Base-by-base conservation (phyloP, 2,329 filamentous ascomycete species). In the Ophiostoma australiae region DNA sequence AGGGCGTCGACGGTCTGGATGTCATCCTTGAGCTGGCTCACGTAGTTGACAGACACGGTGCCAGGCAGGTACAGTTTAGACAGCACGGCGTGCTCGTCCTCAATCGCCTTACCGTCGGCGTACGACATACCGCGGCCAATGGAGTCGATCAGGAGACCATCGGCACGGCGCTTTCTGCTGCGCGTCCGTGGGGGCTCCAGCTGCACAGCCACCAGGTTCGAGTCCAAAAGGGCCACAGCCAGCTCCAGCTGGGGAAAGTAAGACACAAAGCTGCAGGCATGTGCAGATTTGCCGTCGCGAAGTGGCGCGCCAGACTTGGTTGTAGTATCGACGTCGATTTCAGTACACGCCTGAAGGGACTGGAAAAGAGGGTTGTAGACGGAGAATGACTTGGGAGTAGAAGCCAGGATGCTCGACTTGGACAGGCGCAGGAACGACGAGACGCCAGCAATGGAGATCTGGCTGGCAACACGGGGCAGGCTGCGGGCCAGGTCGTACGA, bases 341-440 rank as follows among this genome's bases (percentile, higher is more conserved):
- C 73, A 5, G 82, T 77, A 15, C 82, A 83, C 41, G 84, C 84
- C 74, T 88, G 86, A n/a, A 87, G 77, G 8, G 86, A 88, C 39
- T 82, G 85, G 77, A 89, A 93, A 72, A 89, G 86, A 44, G 90
- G 87, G 78, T 93, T 92, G 77, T 90, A 91, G 17, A 92, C 82
- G 61, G 82, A 84, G 58, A 91, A 84, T 0, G 84, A 82, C 11
- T 83, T 80, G 0, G 83, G 76, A 0, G 88, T 88, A n/a, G 86
- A 82, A 1, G 87, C 84, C 65, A 94, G 82, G 1, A 92, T 78
- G 4, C 90, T 87, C 8, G 90, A 87, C 71, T 85, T 86, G 8
- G 90, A 91, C 0, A 93, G 80, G 7, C 89, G 85, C 7, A 90
- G 77, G 75, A 92, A 91, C 1, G 89, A 90, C 27, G 82, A 82